phyloP scores from a whole-genome alignment of 23 red algal species.

The Chondrus crispus region DNA sequence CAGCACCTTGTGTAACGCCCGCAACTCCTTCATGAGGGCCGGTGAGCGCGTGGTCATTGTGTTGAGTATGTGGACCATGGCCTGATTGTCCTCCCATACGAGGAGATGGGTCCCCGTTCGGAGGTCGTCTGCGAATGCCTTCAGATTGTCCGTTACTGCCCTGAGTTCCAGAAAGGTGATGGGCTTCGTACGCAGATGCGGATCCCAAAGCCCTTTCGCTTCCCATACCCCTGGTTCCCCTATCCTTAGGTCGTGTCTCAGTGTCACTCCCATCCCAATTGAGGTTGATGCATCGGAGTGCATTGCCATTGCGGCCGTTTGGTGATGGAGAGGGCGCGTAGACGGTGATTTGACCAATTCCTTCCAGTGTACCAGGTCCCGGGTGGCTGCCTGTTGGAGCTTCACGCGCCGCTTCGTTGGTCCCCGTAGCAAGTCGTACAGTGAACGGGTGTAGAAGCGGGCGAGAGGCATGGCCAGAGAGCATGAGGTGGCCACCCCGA shows the following conservation, averaged over 20 bases:
- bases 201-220: neutral
- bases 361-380: no score
- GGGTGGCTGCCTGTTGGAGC: no score
- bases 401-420: no score
- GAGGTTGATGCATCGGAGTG: neutral
- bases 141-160: neutral
- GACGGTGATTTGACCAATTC: no score
- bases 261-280: neutral
- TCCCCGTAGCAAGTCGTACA: no score
- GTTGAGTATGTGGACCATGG: neutral
- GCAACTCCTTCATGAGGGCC: neutral
- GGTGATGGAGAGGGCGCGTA: neutral
- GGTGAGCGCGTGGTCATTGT: neutral
- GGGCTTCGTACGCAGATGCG: neutral
- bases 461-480: no score
- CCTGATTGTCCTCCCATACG: neutral
- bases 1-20: neutral
- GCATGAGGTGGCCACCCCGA: no score
- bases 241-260: neutral
- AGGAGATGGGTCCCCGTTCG: neutral
- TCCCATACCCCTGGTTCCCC: neutral
- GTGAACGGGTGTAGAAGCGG: no score
- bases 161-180: neutral
- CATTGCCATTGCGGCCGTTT: neutral
- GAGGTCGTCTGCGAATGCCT: neutral